phyloP scores from a whole-genome alignment of 345 rosid species.

The Cochlearia excelsa region DNA sequence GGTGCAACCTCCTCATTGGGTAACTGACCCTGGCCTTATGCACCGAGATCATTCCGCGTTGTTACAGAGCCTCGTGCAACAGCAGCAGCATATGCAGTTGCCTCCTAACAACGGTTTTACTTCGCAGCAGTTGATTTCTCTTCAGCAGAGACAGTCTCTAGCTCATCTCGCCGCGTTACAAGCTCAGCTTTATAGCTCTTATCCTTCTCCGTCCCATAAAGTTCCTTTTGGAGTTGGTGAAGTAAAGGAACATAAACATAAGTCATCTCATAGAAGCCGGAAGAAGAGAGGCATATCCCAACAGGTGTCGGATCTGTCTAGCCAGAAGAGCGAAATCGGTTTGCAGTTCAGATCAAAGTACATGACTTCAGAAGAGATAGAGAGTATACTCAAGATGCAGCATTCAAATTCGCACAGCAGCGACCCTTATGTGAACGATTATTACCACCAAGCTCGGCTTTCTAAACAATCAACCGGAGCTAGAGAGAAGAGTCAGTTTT shows the following conservation, averaged over 20 bases:
- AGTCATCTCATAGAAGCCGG: constrained; percentile 63
- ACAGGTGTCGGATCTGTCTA: constrained; percentile 64
- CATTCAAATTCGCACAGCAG: constrained; percentile 75
- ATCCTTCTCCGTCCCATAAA: constrained; percentile 60
- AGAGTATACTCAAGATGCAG: constrained; percentile 96
- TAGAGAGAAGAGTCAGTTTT: constrained; percentile 58
- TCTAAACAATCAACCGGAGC: constrained; percentile 57
- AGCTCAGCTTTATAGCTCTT: constrained; percentile 56
- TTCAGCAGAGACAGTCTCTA: constrained; percentile 67
- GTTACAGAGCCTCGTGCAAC: constrained; percentile 58
- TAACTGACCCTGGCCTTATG: constrained; percentile 65
- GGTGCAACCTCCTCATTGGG: constrained; percentile 69
- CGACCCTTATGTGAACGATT: constrained; percentile 87
- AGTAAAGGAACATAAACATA: constrained; percentile 63
- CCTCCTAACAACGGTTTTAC: constrained; percentile 65
- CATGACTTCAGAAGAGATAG: constrained; percentile 94
- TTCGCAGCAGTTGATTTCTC: constrained; percentile 55
- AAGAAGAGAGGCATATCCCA: constrained; percentile 59
- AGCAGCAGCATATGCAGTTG: constrained; percentile 47
- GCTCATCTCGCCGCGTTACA: constrained; percentile 71
- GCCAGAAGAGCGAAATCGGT: constrained; percentile 81
- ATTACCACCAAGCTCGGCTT: constrained; percentile 92
- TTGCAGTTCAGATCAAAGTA: constrained; percentile 81
- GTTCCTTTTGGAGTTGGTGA: constrained; percentile 53
- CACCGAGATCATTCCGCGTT: constrained; percentile 70